Conservation (phyloP, 2,329 filamentous ascomycete species). For the Diaporthe australafricana region DNA sequence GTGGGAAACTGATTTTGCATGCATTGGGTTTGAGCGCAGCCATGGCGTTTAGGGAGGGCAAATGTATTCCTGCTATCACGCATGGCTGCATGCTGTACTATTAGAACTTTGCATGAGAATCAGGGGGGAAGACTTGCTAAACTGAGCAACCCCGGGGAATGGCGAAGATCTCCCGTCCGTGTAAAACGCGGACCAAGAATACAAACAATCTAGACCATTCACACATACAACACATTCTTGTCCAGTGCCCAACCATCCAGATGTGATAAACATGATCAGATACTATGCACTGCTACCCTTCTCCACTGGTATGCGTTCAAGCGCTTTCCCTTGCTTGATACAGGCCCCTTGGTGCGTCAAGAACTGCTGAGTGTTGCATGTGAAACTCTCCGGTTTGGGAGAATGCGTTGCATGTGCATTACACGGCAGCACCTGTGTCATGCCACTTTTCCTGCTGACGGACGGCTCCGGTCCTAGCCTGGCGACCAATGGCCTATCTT, state of each 20-base stretch:
- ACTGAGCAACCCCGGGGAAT: not conserved
- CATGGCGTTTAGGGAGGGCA: constrained; percentile 3
- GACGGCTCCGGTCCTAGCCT: constrained; percentile 17
- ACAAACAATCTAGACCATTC: constrained; percentile 23
- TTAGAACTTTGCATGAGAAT: constrained; percentile 21
- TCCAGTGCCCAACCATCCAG: not conserved
- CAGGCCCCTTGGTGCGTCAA: constrained; percentile 8
- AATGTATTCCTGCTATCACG: constrained; percentile 19
- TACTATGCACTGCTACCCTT: constrained; percentile 2
- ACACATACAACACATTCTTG: not conserved
- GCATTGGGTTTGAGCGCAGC: constrained; percentile 21
- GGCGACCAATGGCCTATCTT: not conserved
- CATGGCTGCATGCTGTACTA: constrained; percentile 26
- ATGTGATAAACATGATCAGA: not conserved
- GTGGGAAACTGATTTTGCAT: constrained; percentile 19
- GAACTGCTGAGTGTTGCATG: constrained; percentile 14
- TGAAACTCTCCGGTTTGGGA: constrained; percentile 10
- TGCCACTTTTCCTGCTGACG: constrained; percentile 1
- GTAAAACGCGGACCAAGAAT: constrained; percentile 10
- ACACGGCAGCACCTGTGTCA: constrained; percentile 14
- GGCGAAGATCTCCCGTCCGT: not conserved
- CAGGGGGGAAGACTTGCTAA: not conserved
- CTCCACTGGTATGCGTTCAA: not conserved
- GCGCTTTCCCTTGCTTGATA: not conserved
- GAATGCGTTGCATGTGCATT: not conserved